phyloP scores from a whole-genome alignment of 192 early-diverging fungal species.

The Mortierella alpina region DNA sequence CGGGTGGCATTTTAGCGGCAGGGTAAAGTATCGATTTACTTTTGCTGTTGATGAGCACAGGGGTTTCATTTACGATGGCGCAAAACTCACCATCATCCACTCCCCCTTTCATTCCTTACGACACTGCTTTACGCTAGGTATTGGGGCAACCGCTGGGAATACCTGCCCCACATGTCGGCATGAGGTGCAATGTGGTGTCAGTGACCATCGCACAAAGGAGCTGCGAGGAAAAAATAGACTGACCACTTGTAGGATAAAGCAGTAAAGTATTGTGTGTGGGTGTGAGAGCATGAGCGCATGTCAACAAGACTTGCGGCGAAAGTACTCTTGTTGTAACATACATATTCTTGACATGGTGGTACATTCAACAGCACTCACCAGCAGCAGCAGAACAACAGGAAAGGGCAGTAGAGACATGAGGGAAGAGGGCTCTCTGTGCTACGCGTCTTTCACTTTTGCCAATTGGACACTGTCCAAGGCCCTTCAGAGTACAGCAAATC shows the following conservation, averaged over 20 bases:
- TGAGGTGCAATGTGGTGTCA: background rate
- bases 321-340: too few relatives aligned
- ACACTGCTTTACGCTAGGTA: slow-evolving; percentile 17
- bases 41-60: background rate
- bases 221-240: too few relatives aligned
- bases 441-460: background rate
- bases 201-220: background rate
- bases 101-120: background rate
- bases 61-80: background rate
- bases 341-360: too few relatives aligned
- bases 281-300: background rate
- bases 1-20: slow-evolving; percentile 63
- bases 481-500: too few relatives aligned
- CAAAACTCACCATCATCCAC: background rate
- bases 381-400: background rate
- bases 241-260: background rate
- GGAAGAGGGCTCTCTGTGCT: slow-evolving; percentile 14
- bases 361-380: too few relatives aligned
- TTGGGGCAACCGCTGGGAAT: slow-evolving; percentile 52
- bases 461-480: too few relatives aligned
- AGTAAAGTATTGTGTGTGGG: background rate
- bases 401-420: background rate
- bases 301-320: too few relatives aligned
- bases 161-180: slow-evolving; percentile 31
- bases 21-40: slow-evolving; percentile 49